Evolutionary conservation across 1,284 basidiomycete genomes (phyloP).

Genomic region (Fistulinella cinereoalba): DNA sequence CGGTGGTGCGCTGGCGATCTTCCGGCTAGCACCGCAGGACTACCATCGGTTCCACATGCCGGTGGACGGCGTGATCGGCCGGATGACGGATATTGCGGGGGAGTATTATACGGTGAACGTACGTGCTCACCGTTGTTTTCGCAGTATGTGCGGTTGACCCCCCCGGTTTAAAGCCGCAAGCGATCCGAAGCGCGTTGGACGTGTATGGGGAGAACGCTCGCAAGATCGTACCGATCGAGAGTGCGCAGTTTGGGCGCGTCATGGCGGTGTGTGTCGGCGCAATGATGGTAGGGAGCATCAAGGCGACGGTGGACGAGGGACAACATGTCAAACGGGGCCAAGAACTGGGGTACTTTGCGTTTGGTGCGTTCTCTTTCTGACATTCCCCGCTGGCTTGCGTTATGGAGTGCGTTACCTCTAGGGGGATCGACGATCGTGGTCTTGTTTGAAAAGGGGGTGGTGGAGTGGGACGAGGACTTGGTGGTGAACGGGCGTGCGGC

Average conservation of each 20-base stretch:
- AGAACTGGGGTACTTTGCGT: constrained; percentile 93
- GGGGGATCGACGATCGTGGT: constrained; percentile 89
- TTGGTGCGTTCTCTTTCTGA: constrained; percentile 53
- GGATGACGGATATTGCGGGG: constrained; percentile 77
- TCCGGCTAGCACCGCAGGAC: constrained; percentile 92
- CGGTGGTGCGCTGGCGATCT: constrained; percentile 81
- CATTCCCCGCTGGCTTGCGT: not conserved
- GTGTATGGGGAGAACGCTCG: constrained; percentile 94
- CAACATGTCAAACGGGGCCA: constrained; percentile 78
- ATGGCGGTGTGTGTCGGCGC: constrained; percentile 89
- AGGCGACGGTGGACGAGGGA: constrained; percentile 83
- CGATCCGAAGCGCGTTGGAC: constrained; percentile 78
- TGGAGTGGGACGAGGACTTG: constrained; percentile 92
- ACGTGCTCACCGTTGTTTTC: constrained; percentile 25
- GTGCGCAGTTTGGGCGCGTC: constrained; percentile 81
- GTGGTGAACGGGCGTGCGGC: constrained; percentile 77
- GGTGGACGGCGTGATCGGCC: constrained; percentile 80
- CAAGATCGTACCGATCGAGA: constrained; percentile 87
- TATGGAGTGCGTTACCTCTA: constrained; percentile 33
- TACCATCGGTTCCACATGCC: constrained; percentile 97
- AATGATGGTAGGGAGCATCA: constrained; percentile 93
- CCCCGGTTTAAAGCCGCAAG: constrained; percentile 61
- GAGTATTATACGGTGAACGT: constrained; percentile 95
- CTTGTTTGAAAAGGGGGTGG: constrained; percentile 77
- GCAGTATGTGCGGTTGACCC: not conserved